Conservation (phyloP, 2,329 filamentous ascomycete genomes). For the Cladorrhinum sp. region DNA sequence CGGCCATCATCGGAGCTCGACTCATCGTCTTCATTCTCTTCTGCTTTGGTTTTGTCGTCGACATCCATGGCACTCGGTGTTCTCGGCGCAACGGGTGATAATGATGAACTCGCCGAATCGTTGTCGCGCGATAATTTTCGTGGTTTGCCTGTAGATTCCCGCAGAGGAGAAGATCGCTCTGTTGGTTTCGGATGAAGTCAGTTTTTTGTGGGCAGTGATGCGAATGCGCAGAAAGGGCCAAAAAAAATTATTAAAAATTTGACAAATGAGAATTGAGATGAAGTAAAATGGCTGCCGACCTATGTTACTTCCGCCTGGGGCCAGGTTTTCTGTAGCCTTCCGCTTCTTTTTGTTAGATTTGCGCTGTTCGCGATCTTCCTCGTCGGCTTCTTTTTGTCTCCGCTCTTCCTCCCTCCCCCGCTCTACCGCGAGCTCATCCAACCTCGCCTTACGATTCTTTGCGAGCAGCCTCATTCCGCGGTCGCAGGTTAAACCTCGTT, state of each 20-base stretch:
- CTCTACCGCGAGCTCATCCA: constrained; percentile 48
- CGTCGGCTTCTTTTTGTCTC: constrained; percentile 46
- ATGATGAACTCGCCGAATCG: constrained; percentile 57
- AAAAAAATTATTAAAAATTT: neutral
- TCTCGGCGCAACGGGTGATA: constrained; percentile 53
- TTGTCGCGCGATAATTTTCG: constrained; percentile 50
- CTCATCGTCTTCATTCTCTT: constrained; percentile 39
- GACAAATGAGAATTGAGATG: neutral
- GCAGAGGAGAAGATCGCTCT: constrained; percentile 55
- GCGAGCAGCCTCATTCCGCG: constrained; percentile 69
- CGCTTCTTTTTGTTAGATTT: constrained; percentile 74
- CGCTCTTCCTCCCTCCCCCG: constrained; percentile 50
- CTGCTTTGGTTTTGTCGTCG: constrained; percentile 49
- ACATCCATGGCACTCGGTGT: constrained; percentile 57
- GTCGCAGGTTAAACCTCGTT: constrained; percentile 66
- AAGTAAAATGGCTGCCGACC: constrained; percentile 28
- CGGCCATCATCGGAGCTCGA: constrained; percentile 57
- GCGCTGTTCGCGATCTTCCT: constrained; percentile 42
- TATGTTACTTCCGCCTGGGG: constrained; percentile 49
- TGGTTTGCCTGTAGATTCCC: constrained; percentile 47
- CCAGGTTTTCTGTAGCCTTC: constrained; percentile 62
- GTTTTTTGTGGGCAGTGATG: constrained; percentile 3
- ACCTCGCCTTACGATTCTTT: constrained; percentile 59
- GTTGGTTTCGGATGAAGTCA: constrained; percentile 15
- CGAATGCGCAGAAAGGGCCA: neutral